Evolutionary conservation across 2,329 filamentous ascomycete genomes (phyloP).

Genomic region (Neopestalotiopsis sp.): DNA sequence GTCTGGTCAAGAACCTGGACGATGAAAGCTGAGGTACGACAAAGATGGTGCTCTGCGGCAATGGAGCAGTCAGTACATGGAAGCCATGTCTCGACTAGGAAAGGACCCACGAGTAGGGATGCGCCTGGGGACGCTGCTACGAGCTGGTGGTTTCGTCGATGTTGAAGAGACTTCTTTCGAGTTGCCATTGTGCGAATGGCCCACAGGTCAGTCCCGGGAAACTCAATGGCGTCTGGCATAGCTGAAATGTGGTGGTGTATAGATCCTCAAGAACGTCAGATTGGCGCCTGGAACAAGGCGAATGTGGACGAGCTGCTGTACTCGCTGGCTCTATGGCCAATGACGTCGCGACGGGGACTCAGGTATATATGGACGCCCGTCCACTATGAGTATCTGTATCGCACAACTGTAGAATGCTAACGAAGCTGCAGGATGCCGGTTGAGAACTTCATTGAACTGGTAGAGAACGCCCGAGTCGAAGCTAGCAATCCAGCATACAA

Average conservation of each 20-base stretch:
- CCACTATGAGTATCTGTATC: no score
- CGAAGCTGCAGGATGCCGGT: conserved; percentile 10
- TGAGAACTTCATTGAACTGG: conserved; percentile 7
- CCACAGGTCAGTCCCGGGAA: conserved; percentile 56
- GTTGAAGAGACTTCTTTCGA: conserved; percentile 67
- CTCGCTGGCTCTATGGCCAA: conserved; percentile 61
- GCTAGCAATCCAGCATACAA: conserved; percentile 11
- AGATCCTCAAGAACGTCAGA: conserved; percentile 58
- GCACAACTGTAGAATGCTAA: background rate
- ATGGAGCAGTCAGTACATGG: conserved; percentile 71
- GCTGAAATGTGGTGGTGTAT: background rate
- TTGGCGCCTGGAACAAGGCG: conserved; percentile 57
- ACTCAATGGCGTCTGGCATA: background rate
- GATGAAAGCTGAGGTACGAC: conserved; percentile 11
- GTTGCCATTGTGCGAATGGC: conserved; percentile 73
- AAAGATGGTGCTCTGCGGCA: conserved; percentile 66
- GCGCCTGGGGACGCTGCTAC: conserved; percentile 63
- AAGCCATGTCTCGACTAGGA: conserved; percentile 59
- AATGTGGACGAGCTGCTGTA: conserved; percentile 60
- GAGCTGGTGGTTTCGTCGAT: conserved; percentile 68
- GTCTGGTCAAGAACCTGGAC: background rate
- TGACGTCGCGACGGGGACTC: conserved; percentile 53
- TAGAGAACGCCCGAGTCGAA: conserved; percentile 8
- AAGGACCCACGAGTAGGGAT: conserved; percentile 72
- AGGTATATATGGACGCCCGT: background rate